Base-by-base conservation (phyloP, 352 stramenopile genomes). In the Blastocystis sp. region DNA sequence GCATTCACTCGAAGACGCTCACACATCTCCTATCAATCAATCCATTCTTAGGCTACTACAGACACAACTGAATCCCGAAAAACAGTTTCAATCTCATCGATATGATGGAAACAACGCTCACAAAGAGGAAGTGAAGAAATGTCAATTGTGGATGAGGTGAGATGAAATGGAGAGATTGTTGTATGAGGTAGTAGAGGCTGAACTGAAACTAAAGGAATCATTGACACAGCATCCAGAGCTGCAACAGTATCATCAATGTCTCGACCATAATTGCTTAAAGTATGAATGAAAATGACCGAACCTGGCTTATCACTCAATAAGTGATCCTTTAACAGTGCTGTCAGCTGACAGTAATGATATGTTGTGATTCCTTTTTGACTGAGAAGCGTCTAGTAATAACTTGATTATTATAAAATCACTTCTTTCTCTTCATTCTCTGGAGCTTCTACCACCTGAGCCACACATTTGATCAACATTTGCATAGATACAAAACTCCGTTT, bases 401-500 rank as follows among this genome's bases (percentile, higher is more conserved):
- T 46, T 46, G 39, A 46, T 46, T 46, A 46, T 46, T 9, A 46
- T 46, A 46, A 9, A 46, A 9, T 46, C 39, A 46, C 39, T 46
- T 46, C 39, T 9, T 46, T 46, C 39, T 2, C 39, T 46, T 46
- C 39, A 46, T 46, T 9, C 2, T 46, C 39, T 14, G 24, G 61
- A 27, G 61, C 9, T 1, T 35, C 61, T 11, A 73, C 37, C 9
- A 73, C 19, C 24, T 35, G 37, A 27, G 61, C 61, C 6, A 73
- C 14, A 39, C 61, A 73, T 43, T 73, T 73, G 12, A 73, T 27
- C 24, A 73, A 43, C 61, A 73, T 73, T 24, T 73, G 61, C 24
- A 73, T 35, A n/a, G 61, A 73, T 14, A 73, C 61, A 16, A 43
- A 73, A 43, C 61, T 73, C 27, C 61, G 61, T 39, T 73, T 73